Evolutionary conservation across 2,329 filamentous ascomycete genomes (phyloP).

Genomic region (Reticulascus tulasneorum): DNA sequence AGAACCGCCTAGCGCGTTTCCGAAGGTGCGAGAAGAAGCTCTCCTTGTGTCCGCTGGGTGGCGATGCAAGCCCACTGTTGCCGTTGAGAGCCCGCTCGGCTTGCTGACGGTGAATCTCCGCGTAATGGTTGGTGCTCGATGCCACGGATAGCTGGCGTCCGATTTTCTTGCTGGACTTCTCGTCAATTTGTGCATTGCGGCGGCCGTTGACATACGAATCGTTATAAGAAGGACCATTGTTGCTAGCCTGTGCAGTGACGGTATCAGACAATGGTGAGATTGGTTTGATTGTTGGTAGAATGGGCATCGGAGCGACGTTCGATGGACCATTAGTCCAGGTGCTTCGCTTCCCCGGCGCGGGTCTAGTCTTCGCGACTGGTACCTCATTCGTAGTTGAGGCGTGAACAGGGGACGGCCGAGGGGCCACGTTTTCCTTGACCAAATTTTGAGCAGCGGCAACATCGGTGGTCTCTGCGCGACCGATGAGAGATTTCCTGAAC

Average conservation of each 20-base stretch:
- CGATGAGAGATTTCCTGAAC: constrained; percentile 94
- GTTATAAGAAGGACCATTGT: constrained; percentile 49
- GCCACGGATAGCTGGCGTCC: constrained; percentile 89
- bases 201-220: constrained; percentile 35
- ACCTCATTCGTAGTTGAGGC: constrained; percentile 37
- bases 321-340: constrained; percentile 87
- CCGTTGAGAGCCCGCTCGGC: constrained; percentile 88
- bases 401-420: constrained; percentile 42
- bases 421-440: constrained; percentile 41
- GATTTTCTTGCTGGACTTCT: constrained; percentile 83
- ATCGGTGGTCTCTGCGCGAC: constrained; percentile 67
- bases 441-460: constrained; percentile 45
- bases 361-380: constrained; percentile 39
- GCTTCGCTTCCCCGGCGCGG: constrained; percentile 71
- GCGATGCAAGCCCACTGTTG: constrained; percentile 69
- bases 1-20: constrained; percentile 88
- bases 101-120: constrained; percentile 84
- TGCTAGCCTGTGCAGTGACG: constrained; percentile 83
- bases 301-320: constrained; percentile 87
- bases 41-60: constrained; percentile 78
- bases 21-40: constrained; percentile 97
- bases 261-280: constrained; percentile 95
- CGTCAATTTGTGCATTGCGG: constrained; percentile 32
- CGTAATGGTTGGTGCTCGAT: constrained; percentile 89
- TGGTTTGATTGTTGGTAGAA: constrained; percentile 88